These are phyloP conservation scores for Phytophthora hibernalis DNA, from an alignment of 352 stramenopile species.

Conservation along the genomic window DNA sequence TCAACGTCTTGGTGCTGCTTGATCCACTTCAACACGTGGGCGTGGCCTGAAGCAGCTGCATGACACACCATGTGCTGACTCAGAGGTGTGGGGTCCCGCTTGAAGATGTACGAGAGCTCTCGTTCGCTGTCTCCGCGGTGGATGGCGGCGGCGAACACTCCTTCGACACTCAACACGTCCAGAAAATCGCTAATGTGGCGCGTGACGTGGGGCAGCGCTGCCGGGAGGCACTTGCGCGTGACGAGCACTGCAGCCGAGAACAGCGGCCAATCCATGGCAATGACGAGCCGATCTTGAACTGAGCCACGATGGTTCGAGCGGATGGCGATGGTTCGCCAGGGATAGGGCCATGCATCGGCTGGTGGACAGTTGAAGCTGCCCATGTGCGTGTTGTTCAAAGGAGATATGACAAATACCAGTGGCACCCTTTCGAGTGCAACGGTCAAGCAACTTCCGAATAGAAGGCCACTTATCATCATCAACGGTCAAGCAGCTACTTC, in stretches of 20 bases:
- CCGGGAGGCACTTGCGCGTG: conserved; percentile 28
- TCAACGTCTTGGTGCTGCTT: conserved; percentile 6
- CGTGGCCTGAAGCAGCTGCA: conserved; percentile 19
- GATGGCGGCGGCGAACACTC: conserved; percentile 20
- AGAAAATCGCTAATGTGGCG: conserved; percentile 24
- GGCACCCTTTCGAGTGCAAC: conserved; percentile 8
- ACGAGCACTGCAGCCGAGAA: conserved; percentile 20
- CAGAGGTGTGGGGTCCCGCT: conserved; percentile 20
- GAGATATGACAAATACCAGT: conserved; percentile 4
- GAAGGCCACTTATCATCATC: too few species aligned
- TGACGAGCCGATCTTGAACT: conserved; percentile 25
- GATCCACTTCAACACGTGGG: conserved; percentile 36
- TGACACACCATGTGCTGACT: conserved; percentile 27
- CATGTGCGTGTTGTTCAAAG: not conserved
- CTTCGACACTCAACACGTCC: conserved; percentile 16
- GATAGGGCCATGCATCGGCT: conserved; percentile 24
- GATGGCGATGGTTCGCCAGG: conserved; percentile 23
- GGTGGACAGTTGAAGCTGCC: conserved; percentile 19
- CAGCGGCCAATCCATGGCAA: conserved; percentile 20
- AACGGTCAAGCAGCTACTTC: too few species aligned
- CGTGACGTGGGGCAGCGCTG: conserved; percentile 24
- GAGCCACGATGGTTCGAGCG: conserved; percentile 1
- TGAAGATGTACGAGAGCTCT: conserved; percentile 26
- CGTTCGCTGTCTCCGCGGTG: conserved; percentile 22
- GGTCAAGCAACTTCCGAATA: too few species aligned